phyloP scores from a whole-genome alignment of 2,329 filamentous ascomycete species.

The Domatiomyces catenatus region DNA sequence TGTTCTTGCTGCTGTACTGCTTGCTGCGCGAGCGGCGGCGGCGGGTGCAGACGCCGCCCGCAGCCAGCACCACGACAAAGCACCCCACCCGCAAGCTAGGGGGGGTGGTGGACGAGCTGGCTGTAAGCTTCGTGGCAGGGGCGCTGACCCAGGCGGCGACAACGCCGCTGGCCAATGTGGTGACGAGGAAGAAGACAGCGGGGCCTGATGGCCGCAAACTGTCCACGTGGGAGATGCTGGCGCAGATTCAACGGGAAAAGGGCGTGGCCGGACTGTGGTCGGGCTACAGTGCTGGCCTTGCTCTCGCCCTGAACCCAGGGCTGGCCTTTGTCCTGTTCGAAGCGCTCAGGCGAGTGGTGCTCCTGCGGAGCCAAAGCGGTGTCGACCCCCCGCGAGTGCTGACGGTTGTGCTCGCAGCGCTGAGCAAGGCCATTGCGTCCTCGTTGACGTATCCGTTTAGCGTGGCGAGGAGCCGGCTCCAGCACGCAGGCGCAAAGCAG shows the following conservation, averaged over 20 bases:
- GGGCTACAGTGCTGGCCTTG: constrained; percentile 64
- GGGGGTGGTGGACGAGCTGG: constrained; percentile 52
- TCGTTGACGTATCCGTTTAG: constrained; percentile 72
- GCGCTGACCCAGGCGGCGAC: constrained; percentile 61
- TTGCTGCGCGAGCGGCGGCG: constrained; percentile 29
- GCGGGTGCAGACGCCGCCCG: constrained; percentile 22
- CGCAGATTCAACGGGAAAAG: constrained; percentile 50
- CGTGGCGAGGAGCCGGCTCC: constrained; percentile 65
- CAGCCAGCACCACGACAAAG: constrained; percentile 19
- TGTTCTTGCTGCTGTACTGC: constrained; percentile 75
- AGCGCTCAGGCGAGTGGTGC: constrained; percentile 48
- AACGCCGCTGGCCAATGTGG: constrained; percentile 66
- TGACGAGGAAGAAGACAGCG: constrained; percentile 61
- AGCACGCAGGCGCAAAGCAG: constrained; percentile 31
- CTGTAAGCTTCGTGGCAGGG: constrained; percentile 57
- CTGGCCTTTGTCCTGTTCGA: constrained; percentile 76
- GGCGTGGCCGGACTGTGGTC: constrained; percentile 70
- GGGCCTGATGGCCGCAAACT: constrained; percentile 13
- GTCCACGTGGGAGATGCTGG: constrained; percentile 41
- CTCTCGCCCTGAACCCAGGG: constrained; percentile 72
- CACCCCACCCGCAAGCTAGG: constrained; percentile 1
- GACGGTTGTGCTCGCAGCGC: constrained; percentile 54
- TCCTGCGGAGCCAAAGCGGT: constrained; percentile 28
- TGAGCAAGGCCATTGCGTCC: constrained; percentile 64
- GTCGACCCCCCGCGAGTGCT: constrained; percentile 32